Percentiles rank a stretch among this genome's conserved stretches.
Conservation (phyloP, 2,329 filamentous ascomycete species). For the Clonostachys rhizophaga region DNA sequence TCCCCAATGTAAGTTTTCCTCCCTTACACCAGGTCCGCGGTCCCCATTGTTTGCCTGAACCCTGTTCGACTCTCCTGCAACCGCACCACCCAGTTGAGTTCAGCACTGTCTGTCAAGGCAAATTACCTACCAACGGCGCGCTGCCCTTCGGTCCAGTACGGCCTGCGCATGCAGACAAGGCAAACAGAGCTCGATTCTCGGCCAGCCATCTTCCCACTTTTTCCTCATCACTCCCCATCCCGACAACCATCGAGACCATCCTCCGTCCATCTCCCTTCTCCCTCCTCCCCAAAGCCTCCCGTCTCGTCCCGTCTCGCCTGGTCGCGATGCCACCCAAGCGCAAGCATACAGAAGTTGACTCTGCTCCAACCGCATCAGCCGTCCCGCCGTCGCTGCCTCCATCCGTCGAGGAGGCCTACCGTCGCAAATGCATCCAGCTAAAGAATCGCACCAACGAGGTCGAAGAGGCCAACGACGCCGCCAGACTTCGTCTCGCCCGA, state of each 20-base stretch:
- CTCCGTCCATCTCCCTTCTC: too few relatives aligned
- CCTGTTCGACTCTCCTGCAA: too few relatives aligned
- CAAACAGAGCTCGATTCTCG: too few relatives aligned
- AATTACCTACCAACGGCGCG: too few relatives aligned
- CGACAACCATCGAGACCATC: too few relatives aligned
- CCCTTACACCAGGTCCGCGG: not conserved
- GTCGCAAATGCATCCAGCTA: conserved; percentile 91
- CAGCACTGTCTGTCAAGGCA: too few relatives aligned
- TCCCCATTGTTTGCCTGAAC: too few relatives aligned
- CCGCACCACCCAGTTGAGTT: too few relatives aligned
- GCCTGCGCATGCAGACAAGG: too few relatives aligned
- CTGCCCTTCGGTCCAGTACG: too few relatives aligned
- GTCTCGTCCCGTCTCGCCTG: too few relatives aligned
- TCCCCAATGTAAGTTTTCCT: conserved; percentile 16
- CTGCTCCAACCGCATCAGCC: conserved; percentile 24
- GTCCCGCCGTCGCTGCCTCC: conserved; percentile 67
- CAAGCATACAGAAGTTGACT: conserved; percentile 28
- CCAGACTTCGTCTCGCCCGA: conserved; percentile 71
- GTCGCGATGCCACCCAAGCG: conserved; percentile 25
- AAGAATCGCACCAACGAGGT: conserved; percentile 90
- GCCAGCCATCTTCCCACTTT: not conserved
- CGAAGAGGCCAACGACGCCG: conserved; percentile 84
- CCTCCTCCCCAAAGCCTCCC: too few relatives aligned
- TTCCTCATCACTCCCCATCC: not conserved
- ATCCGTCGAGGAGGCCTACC: conserved; percentile 92